Evolutionary conservation across 306 rosid species (phyloP), one percentile per base, ranked within the genome.

Genomic region (Sicyos baderoa): DNA sequence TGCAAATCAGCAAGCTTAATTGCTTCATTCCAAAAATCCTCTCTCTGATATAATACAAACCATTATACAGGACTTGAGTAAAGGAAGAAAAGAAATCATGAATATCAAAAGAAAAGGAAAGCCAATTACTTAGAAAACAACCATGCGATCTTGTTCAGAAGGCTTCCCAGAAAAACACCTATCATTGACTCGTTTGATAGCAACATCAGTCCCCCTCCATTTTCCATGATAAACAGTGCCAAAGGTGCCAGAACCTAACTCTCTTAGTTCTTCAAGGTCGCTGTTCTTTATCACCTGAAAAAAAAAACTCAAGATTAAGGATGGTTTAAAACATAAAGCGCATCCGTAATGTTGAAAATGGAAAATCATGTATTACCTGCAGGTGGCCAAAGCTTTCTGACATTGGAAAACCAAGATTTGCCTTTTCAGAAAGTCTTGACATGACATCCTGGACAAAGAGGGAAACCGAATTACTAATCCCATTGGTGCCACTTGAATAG

Each of bases 11-110:
- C 93, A 17, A 92, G 93, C 81, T 92, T 89, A 61, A 89, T 87
- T 79, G 97, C 97, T 81, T 92, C 97, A 79, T 92, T 89, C 97
- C 96, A 92, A 83, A 92, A 92, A 73, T 92, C 97, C 37, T 86
- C 75, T 81, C 91, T 89, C 96, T 92, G 87, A 79, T 42, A 73
- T 66, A 68, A 79, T 9, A 71, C 17, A 25, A 22, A 13, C 11
- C 35, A 47, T 9, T 12, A 29, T 5, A 25, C 16, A 23, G 29
- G 45, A 71, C 52, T 68, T 68, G 11, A 58, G 56, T 15, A 5
- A 71, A 27, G 25, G 45, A 22, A 51, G 19, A 63, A 13, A 57
- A 23, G 42, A 63, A 74, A 15, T 19, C 21, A 14, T 37, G 54
- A 52, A 22, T 16, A 57, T 22, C 63, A n/a, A 15, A 61, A 19